These are phyloP conservation scores for Onygenales sp. DNA, from an alignment of 2,329 filamentous ascomycete genomes.

Conservation along the genomic window DNA sequence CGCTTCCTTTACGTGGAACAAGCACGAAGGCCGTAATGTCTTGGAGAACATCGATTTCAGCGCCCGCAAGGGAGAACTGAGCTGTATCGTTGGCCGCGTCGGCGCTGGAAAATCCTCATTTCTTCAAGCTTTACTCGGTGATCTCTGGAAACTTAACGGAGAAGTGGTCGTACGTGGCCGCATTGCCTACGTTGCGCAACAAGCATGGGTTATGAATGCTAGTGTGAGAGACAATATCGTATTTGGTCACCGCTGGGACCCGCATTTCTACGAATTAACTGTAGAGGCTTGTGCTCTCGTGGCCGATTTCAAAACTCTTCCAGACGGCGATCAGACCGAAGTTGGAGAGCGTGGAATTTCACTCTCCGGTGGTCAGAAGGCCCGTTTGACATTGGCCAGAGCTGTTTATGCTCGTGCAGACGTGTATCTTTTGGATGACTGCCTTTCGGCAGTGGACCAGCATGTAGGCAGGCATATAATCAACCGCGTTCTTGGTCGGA, in stretches of 20 bases:
- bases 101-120: conserved; percentile 91
- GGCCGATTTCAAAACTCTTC: conserved; percentile 85
- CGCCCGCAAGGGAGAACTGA: conserved; percentile 85
- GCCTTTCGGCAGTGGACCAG: conserved; percentile 93
- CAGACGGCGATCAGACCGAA: conserved; percentile 92
- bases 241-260: conserved; percentile 90
- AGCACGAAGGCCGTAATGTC: conserved; percentile 57
- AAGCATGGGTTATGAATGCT: conserved; percentile 95
- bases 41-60: conserved; percentile 80
- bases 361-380: conserved; percentile 90
- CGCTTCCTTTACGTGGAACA: conserved; percentile 91
- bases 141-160: conserved; percentile 82
- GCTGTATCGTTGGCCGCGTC: conserved; percentile 89
- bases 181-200: conserved; percentile 85
- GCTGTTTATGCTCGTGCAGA: conserved; percentile 97
- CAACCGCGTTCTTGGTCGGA: conserved; percentile 80
- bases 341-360: conserved; percentile 96
- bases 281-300: conserved; percentile 81
- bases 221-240: conserved; percentile 95
- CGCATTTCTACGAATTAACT: conserved; percentile 87
- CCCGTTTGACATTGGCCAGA: conserved; percentile 79
- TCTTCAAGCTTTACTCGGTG: conserved; percentile 77
- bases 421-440: conserved; percentile 88
- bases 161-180: conserved; percentile 72
- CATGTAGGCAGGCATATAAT: conserved; percentile 94